phyloP scores from a whole-genome alignment of 2,329 filamentous ascomycete species.

The Akanthomyces lecanii region DNA sequence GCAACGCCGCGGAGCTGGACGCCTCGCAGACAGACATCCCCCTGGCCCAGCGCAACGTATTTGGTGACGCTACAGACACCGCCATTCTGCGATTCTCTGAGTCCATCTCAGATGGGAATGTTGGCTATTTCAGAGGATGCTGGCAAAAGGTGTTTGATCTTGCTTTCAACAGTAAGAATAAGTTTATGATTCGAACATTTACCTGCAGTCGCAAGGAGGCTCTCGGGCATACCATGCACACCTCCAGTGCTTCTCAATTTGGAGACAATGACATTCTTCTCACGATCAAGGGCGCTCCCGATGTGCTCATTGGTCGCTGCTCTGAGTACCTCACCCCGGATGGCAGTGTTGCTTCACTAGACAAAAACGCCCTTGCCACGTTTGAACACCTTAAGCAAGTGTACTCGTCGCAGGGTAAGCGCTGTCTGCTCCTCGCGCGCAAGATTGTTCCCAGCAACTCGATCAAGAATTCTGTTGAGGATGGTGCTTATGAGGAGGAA shows the following conservation, averaged over 20 bases:
- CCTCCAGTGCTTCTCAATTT: constrained; percentile 32
- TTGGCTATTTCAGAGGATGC: constrained; percentile 54
- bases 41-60: constrained; percentile 58
- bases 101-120: constrained; percentile 47
- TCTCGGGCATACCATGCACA: constrained; percentile 34
- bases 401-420: constrained; percentile 65
- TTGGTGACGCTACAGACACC: constrained; percentile 73
- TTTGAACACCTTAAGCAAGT: constrained; percentile 60
- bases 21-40: constrained; percentile 56
- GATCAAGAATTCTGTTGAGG: constrained; percentile 37
- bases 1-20: constrained; percentile 74
- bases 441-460: constrained; percentile 47
- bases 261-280: constrained; percentile 45
- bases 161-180: constrained; percentile 79
- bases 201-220: constrained; percentile 36
- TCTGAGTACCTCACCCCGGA: constrained; percentile 51
- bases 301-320: constrained; percentile 65
- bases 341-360: constrained; percentile 50
- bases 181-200: constrained; percentile 69
- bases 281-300: constrained; percentile 76
- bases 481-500: constrained; percentile 48
- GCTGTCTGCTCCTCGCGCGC: constrained; percentile 62
- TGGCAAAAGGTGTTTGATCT: constrained; percentile 66
- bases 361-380: constrained; percentile 37
- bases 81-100: constrained; percentile 71